Evolutionary conservation across 495 filamentous ascomycete species (phyloP), one percentile per base, ranked within the genome.

Genomic region (Cercophora sp.): DNA sequence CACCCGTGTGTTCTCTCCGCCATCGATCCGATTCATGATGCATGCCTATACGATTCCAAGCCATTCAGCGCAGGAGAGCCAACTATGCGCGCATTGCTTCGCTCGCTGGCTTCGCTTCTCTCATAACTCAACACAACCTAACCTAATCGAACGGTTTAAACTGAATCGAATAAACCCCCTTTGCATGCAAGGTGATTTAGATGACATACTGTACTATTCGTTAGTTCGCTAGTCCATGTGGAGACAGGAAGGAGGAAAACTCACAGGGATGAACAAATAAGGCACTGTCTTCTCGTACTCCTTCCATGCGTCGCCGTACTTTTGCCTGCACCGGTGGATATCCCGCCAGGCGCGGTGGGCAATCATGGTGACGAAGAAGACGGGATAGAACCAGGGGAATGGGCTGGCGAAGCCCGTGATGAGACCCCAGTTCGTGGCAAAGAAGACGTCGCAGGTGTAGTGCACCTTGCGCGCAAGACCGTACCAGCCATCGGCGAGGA

Each of bases 311-410:
- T 90, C 86, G 23, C 93, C 93, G 72, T 98, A 98, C 79, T 90
- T 96, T 63, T 72, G 78, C 34, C 83, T 78, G 72, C 93, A 98
- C 50, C 85, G 77, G 59, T 86, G 76, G 52, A 94, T 91, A 70
- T 98, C 93, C 50, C 93, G 81, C 64, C 75, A 76, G 18, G 89
- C 86, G 50, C 93, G 87, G 71, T 98, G 93, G 13, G 82, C 72
- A 65, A 98, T 97, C 93, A 98, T 97, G 61, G 70, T 74, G 20
- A 77, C 72, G 67, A 98, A 98, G 76, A 98, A 98, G 35, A 88
- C 67, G 10, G 91, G 88, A 62, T 97, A 95, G 69, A 98, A 98
- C 91, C 92, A 98, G 2, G 93, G 93, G 73, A 97, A 91, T 2
- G 93, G 92, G 67, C 83, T 88, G 18, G 73, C 75, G 55, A 85